These are phyloP conservation scores for Irpex sp. DNA, from an alignment of 1,284 basidiomycete species.

Conservation along the genomic window DNA sequence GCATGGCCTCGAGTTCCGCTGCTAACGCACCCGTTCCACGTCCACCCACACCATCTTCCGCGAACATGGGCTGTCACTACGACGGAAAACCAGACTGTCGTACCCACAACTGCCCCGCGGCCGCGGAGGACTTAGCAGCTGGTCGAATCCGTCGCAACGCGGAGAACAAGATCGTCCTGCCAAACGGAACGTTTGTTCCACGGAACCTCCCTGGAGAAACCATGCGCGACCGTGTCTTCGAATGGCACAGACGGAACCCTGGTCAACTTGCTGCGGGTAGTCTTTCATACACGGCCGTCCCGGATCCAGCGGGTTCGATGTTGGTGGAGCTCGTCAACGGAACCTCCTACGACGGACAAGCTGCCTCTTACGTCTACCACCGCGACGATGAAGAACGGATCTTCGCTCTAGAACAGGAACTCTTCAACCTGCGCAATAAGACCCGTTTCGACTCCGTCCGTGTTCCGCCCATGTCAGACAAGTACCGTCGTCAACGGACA, in stretches of 20 bases:
- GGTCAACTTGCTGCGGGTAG: neutral
- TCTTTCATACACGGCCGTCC: too few species aligned
- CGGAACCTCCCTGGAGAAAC: neutral
- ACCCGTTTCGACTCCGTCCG: too few species aligned
- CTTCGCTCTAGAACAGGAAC: too few species aligned
- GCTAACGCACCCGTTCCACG: neutral
- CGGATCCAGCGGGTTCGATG: too few species aligned
- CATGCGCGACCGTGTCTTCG: neutral
- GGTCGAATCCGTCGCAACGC: neutral
- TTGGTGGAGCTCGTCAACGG: too few species aligned
- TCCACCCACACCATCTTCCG: too few species aligned
- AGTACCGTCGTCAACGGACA: too few species aligned
- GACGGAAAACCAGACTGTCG: neutral
- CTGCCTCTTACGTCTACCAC: too few species aligned
- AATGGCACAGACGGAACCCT: neutral
- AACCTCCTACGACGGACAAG: too few species aligned
- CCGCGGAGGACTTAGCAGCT: neutral
- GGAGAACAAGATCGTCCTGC: neutral
- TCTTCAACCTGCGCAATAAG: too few species aligned
- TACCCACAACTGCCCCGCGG: neutral
- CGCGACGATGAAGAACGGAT: too few species aligned
- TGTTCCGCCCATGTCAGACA: too few species aligned
- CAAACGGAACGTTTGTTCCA: neutral
- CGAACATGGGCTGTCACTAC: neutral
- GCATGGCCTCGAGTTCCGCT: neutral